A percentile compares a stretch with the other conserved stretches of the same genome.
phyloP scores from a whole-genome alignment of 345 rosid genomes.

The Aethionema arabicum region DNA sequence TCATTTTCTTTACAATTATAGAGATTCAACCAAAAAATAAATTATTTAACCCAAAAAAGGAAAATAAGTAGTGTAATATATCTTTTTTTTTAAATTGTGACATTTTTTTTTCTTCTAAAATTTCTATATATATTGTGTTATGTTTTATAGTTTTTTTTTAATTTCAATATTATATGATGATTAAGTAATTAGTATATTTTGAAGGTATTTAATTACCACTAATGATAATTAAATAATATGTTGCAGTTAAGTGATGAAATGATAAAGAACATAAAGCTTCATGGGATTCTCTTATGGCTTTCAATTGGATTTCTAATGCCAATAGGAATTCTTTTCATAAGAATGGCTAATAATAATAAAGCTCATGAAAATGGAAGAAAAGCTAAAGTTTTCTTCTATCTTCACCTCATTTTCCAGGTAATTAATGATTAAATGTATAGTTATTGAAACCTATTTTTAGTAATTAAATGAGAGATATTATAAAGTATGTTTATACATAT shows the following conservation, averaged over 20 bases:
- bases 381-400: slow-evolving; percentile 52
- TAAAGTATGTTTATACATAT: background rate
- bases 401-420: slow-evolving; percentile 75
- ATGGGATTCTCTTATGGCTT: slow-evolving; percentile 83
- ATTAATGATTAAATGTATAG: slow-evolving; percentile 7
- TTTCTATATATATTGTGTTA: too few species aligned
- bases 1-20: too few species aligned
- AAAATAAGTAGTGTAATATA: too few species aligned
- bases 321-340: slow-evolving; percentile 62
- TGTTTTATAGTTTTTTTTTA: too few species aligned
- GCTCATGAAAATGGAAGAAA: slow-evolving; percentile 51
- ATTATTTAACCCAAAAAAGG: too few species aligned
- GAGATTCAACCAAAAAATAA: too few species aligned
- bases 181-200: slow-evolving; percentile 11
- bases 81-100: too few species aligned
- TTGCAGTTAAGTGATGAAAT: slow-evolving; percentile 55
- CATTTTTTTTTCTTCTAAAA: too few species aligned
- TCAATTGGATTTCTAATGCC: slow-evolving; percentile 90
- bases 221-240: background rate
- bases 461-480: background rate
- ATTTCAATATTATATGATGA: too few species aligned
- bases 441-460: too few species aligned
- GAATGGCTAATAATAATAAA: slow-evolving; percentile 53
- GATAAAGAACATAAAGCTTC: slow-evolving; percentile 54
- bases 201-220: background rate